Evolutionary conservation across 2,329 filamentous ascomycete species (phyloP).

Genomic region (Colletotrichum musicola): DNA sequence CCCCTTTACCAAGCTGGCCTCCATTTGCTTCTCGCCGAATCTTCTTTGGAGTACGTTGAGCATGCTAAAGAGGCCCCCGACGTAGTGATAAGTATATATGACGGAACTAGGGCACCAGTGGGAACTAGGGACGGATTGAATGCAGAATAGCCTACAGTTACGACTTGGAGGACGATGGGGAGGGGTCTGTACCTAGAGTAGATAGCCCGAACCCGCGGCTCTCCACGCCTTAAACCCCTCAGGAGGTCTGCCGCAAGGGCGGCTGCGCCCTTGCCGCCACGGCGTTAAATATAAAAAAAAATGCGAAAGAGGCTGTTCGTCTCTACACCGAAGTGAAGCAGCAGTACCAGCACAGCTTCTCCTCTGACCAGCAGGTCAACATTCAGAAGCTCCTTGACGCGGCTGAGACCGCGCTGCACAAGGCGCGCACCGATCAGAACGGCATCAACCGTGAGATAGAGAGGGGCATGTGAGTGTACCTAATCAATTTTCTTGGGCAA

Average conservation of each 20-base stretch:
- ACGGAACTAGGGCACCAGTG: too few relatives aligned
- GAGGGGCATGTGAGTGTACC: neutral
- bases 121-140: too few relatives aligned
- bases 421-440: neutral
- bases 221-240: too few relatives aligned
- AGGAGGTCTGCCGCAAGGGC: too few relatives aligned
- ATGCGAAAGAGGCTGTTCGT: neutral
- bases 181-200: too few relatives aligned
- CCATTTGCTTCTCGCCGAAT: neutral
- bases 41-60: neutral
- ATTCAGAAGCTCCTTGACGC: neutral
- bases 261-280: too few relatives aligned
- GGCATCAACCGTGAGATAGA: neutral
- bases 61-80: neutral
- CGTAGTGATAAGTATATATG: too few relatives aligned
- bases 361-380: neutral
- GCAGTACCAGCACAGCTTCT: neutral
- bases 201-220: too few relatives aligned
- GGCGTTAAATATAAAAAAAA: too few relatives aligned
- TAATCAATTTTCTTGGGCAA: neutral
- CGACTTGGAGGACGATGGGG: too few relatives aligned
- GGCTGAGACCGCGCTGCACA: neutral
- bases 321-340: neutral
- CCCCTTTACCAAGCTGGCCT: constrained; percentile 1
- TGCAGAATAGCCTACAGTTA: too few relatives aligned